phyloP scores from a whole-genome alignment of 2,329 filamentous ascomycete genomes.

The Raffaelea deltoideospora region DNA sequence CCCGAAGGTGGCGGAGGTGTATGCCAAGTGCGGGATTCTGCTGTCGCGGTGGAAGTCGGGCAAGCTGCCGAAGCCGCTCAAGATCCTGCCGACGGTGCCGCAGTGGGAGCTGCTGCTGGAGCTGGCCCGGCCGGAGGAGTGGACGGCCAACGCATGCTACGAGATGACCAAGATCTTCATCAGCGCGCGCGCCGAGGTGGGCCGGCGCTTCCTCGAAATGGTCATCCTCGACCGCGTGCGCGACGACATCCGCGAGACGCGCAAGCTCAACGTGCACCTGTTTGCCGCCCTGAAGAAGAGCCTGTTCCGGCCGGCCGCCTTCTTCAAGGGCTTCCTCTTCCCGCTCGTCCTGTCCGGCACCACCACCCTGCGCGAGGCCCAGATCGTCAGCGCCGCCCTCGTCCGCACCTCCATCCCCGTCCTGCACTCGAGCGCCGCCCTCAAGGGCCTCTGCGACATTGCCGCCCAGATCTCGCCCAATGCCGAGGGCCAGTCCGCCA shows the following conservation, averaged over 20 bases:
- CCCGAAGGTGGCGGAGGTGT: conserved; percentile 85
- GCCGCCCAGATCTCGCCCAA: conserved; percentile 76
- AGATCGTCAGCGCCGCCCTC: conserved; percentile 79
- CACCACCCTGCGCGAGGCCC: conserved; percentile 84
- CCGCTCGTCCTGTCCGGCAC: conserved; percentile 71
- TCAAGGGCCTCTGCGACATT: conserved; percentile 88
- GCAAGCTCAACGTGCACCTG: conserved; percentile 88
- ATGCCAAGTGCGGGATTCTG: conserved; percentile 74
- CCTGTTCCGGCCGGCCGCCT: conserved; percentile 85
- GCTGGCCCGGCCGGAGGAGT: conserved; percentile 40
- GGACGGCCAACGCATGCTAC: conserved; percentile 65
- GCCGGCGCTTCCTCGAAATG: conserved; percentile 73
- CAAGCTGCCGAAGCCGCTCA: conserved; percentile 95
- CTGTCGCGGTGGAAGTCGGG: conserved; percentile 82
- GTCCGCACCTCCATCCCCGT: conserved; percentile 77
- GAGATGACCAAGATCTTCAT: conserved; percentile 89
- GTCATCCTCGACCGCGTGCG: conserved; percentile 83
- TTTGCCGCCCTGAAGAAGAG: conserved; percentile 89
- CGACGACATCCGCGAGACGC: conserved; percentile 84
- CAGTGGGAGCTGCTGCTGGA: conserved; percentile 46
- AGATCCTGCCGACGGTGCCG: conserved; percentile 82
- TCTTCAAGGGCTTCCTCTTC: conserved; percentile 90
- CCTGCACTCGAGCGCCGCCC: conserved; percentile 77
- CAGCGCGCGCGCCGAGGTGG: conserved; percentile 62
- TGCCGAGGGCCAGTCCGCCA: conserved; percentile 76